Conservation (phyloP, 495 filamentous ascomycete species). For the Xylaria nigripes region DNA sequence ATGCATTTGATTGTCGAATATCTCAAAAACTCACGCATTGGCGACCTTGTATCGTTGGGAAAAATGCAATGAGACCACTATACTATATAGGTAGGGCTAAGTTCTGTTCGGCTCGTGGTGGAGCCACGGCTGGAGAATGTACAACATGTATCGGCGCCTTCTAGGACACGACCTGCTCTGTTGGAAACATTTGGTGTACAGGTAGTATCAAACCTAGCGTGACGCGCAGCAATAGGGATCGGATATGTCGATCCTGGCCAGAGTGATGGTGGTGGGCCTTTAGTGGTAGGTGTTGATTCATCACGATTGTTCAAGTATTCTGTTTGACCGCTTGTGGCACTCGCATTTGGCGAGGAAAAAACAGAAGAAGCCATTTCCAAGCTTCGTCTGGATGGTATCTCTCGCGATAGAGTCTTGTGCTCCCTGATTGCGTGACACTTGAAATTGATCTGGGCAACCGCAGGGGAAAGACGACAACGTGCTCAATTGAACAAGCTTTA, state of each 20-base stretch:
- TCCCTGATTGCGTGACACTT: neutral
- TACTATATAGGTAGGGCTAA: neutral
- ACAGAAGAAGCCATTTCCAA: neutral
- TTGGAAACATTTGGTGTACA: neutral
- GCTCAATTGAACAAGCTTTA: neutral
- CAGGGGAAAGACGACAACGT: neutral
- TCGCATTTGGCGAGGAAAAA: neutral
- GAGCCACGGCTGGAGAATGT: neutral
- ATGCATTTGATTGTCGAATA: too few relatives aligned
- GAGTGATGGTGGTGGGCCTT: neutral
- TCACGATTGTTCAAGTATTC: neutral
- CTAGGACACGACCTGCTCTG: neutral
- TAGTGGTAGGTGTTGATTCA: neutral
- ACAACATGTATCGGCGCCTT: neutral
- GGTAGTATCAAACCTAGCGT: neutral
- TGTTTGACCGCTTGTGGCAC: neutral
- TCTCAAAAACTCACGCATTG: too few relatives aligned
- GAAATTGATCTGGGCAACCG: neutral
- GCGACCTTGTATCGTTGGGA: too few relatives aligned
- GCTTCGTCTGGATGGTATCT: neutral
- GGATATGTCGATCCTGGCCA: slow-evolving; percentile 5
- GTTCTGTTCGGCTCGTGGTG: neutral
- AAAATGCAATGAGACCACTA: too few relatives aligned
- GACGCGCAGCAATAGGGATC: neutral
- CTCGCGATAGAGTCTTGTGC: neutral